Evolutionary conservation across 2,329 filamentous ascomycete genomes (phyloP), one percentile per base, ranked within the genome.

Genomic region (Aspergillus sp.): DNA sequence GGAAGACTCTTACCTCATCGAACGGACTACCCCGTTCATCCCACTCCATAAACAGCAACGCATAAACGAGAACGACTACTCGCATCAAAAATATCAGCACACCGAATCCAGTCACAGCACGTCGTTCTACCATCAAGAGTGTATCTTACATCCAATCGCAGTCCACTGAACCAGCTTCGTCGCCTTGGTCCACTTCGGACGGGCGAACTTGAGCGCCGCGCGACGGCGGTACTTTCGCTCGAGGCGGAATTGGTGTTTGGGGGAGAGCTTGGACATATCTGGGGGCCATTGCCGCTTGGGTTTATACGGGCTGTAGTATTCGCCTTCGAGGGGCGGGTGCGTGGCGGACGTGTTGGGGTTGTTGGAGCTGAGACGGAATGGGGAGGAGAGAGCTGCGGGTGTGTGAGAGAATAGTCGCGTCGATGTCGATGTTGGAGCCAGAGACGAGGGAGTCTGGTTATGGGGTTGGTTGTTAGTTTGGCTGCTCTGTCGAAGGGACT

Each of bases 201-300:
- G 72, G 11, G 80, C 79, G 66, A 79, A 85, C 66, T 85, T 86
- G 58, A 85, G 71, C 65, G 81, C 81, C 47, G 80, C 74, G 49
- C 84, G 78, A 47, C 84, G 76, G 33, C 84, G 77, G 69, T 85
- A 88, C 55, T 83, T 82, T 53, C 83, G 80, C 70, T 88, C 84
- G 45, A 87, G 79, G n/a, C 81, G 78, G 72, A 87, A 86, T 64
- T 87, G 82, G 63, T 87, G 82, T 65, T 82, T 85, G n/a, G 76
- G 74, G 1, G 83, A 82, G 46, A 87, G 74, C 57, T 82, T 79
- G 51, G 73, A 72, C 70, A 87, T 82, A 65, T 86, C 82, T 6
- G 84, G 84, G 40, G 84, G 84, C 84, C 84, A 88, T 68, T 74
- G 72, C 54, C 80, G 80, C 67, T 85, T 83, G 35, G 81, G 81